Base-by-base conservation (phyloP, 768 basidiomycete species). In the Mycena polygramma region DNA sequence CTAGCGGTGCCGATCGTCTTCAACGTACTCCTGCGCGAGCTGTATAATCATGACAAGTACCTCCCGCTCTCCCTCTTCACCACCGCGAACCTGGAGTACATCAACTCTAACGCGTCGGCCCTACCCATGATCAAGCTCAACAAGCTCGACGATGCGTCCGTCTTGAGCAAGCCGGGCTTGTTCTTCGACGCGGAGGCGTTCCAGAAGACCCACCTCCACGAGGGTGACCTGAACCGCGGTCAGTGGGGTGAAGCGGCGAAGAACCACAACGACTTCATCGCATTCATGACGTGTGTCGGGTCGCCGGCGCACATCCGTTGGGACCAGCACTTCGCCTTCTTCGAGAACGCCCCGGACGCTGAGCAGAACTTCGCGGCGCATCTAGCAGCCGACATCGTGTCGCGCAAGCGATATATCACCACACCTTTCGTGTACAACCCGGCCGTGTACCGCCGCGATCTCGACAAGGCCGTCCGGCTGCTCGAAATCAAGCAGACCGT, bases 51-150 rank as follows among this genome's bases (percentile, higher is more conserved):
- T 20, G 19, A 20, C 41, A 9, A 46, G 35, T 49, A 57, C 37
- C 46, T 57, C 5, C 59, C 59, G 17, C 53, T 68, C 4, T 61
- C 67, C 43, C 43, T 48, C 24, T 68, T 68, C 53, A 68, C 67
- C 15, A 46, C 52, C 43, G 15, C 37, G 19, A 62, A 36, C n/a
- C 67, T 68, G 20, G 37, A 53, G 0, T 10, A 19, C 41, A 22
- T 68, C 13, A 68, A 54, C 35, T 7, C 20, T 10, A 53, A 30
- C 13, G 45, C 57, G 0, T 6, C 35, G 5, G 26, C 43, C 4
- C 4, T 68, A 17, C 15, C 5, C 4, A 45, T 36, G 22, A 14
- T n/a, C 5, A 62, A 60, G 15, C 8, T 26, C 0, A 68, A 68
- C 45, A 9, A 30, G 30, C 30, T 30, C 6, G 30, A 30, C 30